Base-by-base conservation (phyloP, 2,329 filamentous ascomycete genomes). In the Penicillium palitans region DNA sequence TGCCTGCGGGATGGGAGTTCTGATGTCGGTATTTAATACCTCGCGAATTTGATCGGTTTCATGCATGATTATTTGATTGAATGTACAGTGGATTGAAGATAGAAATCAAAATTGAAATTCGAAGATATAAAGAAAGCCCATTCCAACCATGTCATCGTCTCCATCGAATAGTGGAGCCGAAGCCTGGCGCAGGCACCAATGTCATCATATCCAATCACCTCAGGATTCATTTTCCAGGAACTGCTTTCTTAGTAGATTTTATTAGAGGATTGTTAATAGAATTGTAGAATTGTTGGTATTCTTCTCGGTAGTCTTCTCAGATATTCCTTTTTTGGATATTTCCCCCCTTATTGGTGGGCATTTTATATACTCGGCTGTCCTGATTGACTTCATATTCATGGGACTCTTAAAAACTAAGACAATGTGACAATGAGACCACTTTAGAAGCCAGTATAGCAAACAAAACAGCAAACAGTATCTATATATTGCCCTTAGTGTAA, bases 21-120 rank as follows among this genome's bases (percentile, higher is more conserved):
- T 54, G 57, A 71, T 67, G 37, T 70, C 66, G 31, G 67, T 67
- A 37, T 64, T 50, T 15, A 72, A 54, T 31, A 68, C 60, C 33
- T 66, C 52, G 41, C 46, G 59, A 13, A 69, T 45, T 33, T 64
- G 60, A 17, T 66, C 59, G 8, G 62, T 31, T 46, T 64, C 39
- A 12, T 67, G 60, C 67, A 68, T 68, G 10, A 42, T 42, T 31
- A 35, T 35, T 15, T 27, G 12, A 29, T 35, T 39, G 13, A 17
- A 35, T 35, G 13, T 24, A 13, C 10, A 57, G 6, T 24, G 13
- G 12, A 24, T 37, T 8, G 9, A 50, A 8, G 10, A 37, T 2
- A 25, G 17, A 15, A 45, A 35, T 9, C 45, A 12, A 3, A 19
- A 15, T 19, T 2, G 2, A 19, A n/a, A 10, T 8, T 2, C 0